Base-by-base conservation (phyloP, 257 asterid genomes). In the Solanum bulbocastanum region DNA sequence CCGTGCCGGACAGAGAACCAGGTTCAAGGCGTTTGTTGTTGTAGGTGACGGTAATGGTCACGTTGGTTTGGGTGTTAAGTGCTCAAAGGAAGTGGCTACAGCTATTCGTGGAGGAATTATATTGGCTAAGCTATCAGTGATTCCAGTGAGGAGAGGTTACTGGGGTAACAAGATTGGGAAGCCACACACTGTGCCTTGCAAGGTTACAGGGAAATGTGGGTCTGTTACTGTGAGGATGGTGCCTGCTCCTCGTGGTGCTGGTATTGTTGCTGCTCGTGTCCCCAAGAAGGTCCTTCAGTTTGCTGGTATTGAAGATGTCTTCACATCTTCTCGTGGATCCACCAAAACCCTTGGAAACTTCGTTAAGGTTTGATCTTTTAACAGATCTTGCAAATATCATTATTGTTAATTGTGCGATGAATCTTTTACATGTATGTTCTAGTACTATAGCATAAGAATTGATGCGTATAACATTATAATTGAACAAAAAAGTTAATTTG, bases 131-230 rank as follows among this genome's bases (percentile, higher is more conserved):
- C 87, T 96, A 4, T 91, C 94, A 8, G 92, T 96, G 58, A 92
- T 96, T 88, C 98, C 98, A 1, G 98, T 96, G 56, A 93, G 98
- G 92, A 96, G 98, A 78, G 98, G 98, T 0, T 96, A 96, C 71
- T 96, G 98, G 98, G 98, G 98, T 2, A 96, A 96, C 87, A 96
- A 96, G 92, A 96, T 96, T 18, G 98, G 98, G 10, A 92, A 93
- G 94, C 96, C 98, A 0, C 98, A 96, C 40, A 96, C 98, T 0
- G 98, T 96, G 25, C 98, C 98, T 2, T 96, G 98, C 65, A 96
- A 96, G 95, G 98, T 96, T 2, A 96, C 98, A 1, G 98, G 98
- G 8, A 96, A 96, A 65, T 96, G 98, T 89, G 98, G 98, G 0
- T 94, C 98, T 5, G 98, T 96, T 49, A 94, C 98, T 2, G 98